Base-by-base conservation (phyloP, 345 rosid species). In the Pugionium dolabratum region DNA sequence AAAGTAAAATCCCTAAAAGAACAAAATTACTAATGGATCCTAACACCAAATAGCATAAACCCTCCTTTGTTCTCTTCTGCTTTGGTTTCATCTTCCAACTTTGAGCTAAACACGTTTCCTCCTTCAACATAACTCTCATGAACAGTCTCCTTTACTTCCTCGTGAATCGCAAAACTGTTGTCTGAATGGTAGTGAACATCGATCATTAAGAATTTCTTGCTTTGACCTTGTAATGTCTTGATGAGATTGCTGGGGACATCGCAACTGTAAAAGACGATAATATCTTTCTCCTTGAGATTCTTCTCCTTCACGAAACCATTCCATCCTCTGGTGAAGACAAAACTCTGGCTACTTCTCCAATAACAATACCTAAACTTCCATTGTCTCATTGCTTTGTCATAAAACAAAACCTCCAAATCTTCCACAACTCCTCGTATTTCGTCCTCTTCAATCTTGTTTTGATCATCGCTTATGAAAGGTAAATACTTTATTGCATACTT, bases 301-400 rank as follows among this genome's bases (percentile, higher is more conserved):
- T 81, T 87, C 53, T 82, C 89, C 79, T 69, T 89, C 10, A 86
- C 88, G 33, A 87, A 92, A 56, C 74, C 42, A 33, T 65, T 89
- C 96, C 96, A 89, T 2, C 98, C 98, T 73, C 79, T 83, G 0
- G 91, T 87, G 80, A 92, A 87, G 26, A 92, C 93, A 40, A 80
- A 87, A 65, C 95, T 86, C 60, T 85, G 90, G 62, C 95, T 91
- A 74, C 95, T 89, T 61, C 29, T 79, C 96, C 98, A 88, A 39
- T 88, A 88, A 53, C 98, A 91, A 50, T 84, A 91, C 52, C 94
- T 73, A 61, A 91, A 91, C 30, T 75, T 81, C 98, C 96, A 86
- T 28, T 49, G 6, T 69, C 66, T 83, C 96, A 82, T 80, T 3
- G 33, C 57, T 65, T 60, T 83, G 68, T 88, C 96, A 3, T 72